A percentile compares a stretch with the other conserved stretches of the same genome.
Conservation (phyloP, 1,284 basidiomycete species). For the Fomitopsis pinicola region DNA sequence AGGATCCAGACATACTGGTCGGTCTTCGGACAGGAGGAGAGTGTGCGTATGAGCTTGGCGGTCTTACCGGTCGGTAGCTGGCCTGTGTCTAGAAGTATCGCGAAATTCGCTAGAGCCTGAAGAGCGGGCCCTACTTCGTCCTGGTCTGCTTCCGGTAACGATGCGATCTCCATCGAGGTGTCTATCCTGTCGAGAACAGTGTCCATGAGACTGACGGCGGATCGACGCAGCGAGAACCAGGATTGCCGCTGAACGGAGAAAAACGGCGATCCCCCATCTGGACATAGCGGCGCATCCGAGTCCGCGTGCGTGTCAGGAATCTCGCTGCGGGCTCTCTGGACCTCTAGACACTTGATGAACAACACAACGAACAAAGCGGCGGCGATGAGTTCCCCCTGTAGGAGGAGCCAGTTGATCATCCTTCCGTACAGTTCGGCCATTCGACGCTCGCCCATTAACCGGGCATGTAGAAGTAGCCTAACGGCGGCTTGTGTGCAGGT, state of each 20-base stretch:
- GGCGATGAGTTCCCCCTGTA: constrained; percentile 73
- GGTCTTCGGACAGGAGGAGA: constrained; percentile 48
- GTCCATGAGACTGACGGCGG: constrained; percentile 9
- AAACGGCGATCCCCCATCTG: neutral
- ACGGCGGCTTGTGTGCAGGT: constrained; percentile 46
- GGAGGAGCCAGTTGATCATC: constrained; percentile 57
- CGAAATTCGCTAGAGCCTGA: constrained; percentile 60
- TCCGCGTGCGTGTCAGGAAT: neutral
- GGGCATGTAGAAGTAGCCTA: constrained; percentile 47
- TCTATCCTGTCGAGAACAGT: constrained; percentile 16
- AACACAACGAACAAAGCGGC: constrained; percentile 65
- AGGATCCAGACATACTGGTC: constrained; percentile 41
- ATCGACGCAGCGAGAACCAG: constrained; percentile 9
- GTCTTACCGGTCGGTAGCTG: constrained; percentile 42
- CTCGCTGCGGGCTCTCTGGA: constrained; percentile 18
- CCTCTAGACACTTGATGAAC: constrained; percentile 61
- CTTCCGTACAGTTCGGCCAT: constrained; percentile 56
- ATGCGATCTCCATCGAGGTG: neutral
- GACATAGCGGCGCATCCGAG: neutral
- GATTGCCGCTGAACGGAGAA: neutral
- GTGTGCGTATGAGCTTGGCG: constrained; percentile 39
- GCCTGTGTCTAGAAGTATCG: constrained; percentile 44
- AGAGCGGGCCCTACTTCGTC: constrained; percentile 27
- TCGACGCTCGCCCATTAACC: constrained; percentile 48
- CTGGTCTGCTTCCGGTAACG: constrained; percentile 10